These are phyloP conservation scores for Pestalotiopsis sp. DNA, from an alignment of 2,329 filamentous ascomycete species.

Conservation along the genomic window DNA sequence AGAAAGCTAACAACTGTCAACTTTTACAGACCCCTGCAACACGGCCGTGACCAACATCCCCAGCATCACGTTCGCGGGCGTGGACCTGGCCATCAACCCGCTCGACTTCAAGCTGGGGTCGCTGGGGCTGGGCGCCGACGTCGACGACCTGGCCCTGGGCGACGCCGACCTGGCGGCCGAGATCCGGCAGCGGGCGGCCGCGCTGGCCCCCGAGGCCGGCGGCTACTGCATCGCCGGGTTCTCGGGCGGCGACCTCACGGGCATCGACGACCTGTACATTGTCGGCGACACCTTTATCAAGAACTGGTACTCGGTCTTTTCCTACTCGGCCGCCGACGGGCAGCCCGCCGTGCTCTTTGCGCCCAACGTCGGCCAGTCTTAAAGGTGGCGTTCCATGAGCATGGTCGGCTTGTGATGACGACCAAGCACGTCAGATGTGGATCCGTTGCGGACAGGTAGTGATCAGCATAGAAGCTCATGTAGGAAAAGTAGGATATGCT, in stretches of 20 bases:
- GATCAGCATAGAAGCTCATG: no score
- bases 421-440: no score
- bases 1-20: neutral
- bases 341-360: constrained; percentile 8
- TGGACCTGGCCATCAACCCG: constrained; percentile 6
- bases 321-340: constrained; percentile 3
- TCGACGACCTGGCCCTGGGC: constrained; percentile 7
- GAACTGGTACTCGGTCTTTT: constrained; percentile 12
- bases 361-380: constrained; percentile 4
- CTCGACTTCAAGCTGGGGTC: constrained; percentile 11
- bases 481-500: no score
- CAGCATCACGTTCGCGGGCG: constrained; percentile 5
- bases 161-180: neutral
- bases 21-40: neutral
- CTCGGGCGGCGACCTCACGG: constrained; percentile 6
- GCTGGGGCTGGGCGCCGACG: neutral
- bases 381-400: neutral
- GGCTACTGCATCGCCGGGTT: constrained; percentile 8
- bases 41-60: constrained; percentile 1
- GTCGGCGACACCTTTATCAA: constrained; percentile 11
- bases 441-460: no score
- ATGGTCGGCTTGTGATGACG: no score
- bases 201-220: neutral
- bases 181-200: neutral
- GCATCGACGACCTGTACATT: constrained; percentile 11